Base-by-base conservation (phyloP, 1,284 basidiomycete species). In the Apiotrichum gracile region DNA sequence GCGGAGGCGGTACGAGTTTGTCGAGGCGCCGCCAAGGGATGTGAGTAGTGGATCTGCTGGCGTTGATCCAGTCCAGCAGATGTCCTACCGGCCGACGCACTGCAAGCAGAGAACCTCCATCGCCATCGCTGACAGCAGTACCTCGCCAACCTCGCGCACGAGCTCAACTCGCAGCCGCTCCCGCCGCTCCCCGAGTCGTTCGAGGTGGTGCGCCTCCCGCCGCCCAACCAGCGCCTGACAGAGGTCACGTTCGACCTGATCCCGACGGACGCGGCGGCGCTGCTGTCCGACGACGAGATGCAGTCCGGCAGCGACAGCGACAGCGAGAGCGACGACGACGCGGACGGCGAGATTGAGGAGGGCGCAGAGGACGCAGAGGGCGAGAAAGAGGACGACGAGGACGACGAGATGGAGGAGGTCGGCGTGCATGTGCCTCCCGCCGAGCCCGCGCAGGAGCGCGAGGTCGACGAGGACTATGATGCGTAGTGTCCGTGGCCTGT, bases 181-280 rank as follows among this genome's bases (percentile, higher is more conserved):
- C 94, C 94, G 4, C 78, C 90, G 4, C 86, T 97, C 12, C 88
- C 88, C n/a, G 94, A 97, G 77, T 85, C 91, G 1, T 97, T 96
- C 75, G 94, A 74, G 43, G 53, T 93, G 33, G 83, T 97, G 44
- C 85, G 92, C 21, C 94, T 94, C 0, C 69, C 83, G 12, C 68
- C 83, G 13, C 77, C 83, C 25, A 62, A 64, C 50, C 90, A 97
- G 38, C 87, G 91, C 52, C 81, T 98, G 34, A 90, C 91, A 13
- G 81, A 88, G 21, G 85, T 96, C 61, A 90, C 96, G 77, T 98
- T 97, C 77, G 85, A 91, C 65, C 82, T 97, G 63, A 82, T 96
- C 0, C 92, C 94, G 9, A 91, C 91, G 70, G 83, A 85, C 83
- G 88, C 16, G 84, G 60, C 53, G 14, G 46, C 46, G 16, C 46